A percentile compares a stretch with the other conserved stretches of the same genome.
These are phyloP conservation scores for Dillenia suffruticosa DNA, from an alignment of 164 flowering plant genomes.

Conservation along the genomic window DNA sequence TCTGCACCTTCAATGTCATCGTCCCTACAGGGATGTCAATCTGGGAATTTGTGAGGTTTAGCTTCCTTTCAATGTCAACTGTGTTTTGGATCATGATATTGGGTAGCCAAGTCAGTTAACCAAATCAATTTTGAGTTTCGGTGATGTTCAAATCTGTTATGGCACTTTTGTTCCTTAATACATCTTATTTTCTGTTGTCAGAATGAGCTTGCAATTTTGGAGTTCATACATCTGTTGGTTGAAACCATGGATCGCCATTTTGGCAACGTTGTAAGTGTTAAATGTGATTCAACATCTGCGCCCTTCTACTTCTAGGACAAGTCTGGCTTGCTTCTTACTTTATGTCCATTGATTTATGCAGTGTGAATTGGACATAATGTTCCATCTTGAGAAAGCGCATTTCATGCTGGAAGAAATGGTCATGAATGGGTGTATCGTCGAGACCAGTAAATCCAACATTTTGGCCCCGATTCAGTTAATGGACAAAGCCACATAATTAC, in stretches of 20 bases:
- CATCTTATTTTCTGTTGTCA: slow-evolving; percentile 24
- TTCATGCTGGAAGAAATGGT: slow-evolving; percentile 99
- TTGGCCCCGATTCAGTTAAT: slow-evolving; percentile 81
- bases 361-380: slow-evolving; percentile 99
- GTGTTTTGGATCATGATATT: too few species aligned
- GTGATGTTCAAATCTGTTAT: background rate
- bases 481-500: slow-evolving; percentile 66
- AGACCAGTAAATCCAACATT: slow-evolving; percentile 88
- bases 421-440: slow-evolving; percentile 95
- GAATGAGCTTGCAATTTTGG: slow-evolving; percentile 97
- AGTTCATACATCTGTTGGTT: slow-evolving; percentile 87
- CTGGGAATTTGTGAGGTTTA: too few species aligned
- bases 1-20: too few species aligned
- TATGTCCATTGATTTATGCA: slow-evolving; percentile 22
- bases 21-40: too few species aligned
- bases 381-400: slow-evolving; percentile 97
- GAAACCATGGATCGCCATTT: slow-evolving; percentile 99
- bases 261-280: slow-evolving; percentile 86
- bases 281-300: background rate
- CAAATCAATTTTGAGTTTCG: too few species aligned
- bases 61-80: too few species aligned
- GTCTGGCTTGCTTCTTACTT: background rate
- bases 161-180: background rate
- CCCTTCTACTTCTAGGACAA: too few species aligned
- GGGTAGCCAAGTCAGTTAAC: too few species aligned